These are phyloP conservation scores for Blumeria graminis DNA, from an alignment of 2,329 filamentous ascomycete species.

Conservation along the genomic window DNA sequence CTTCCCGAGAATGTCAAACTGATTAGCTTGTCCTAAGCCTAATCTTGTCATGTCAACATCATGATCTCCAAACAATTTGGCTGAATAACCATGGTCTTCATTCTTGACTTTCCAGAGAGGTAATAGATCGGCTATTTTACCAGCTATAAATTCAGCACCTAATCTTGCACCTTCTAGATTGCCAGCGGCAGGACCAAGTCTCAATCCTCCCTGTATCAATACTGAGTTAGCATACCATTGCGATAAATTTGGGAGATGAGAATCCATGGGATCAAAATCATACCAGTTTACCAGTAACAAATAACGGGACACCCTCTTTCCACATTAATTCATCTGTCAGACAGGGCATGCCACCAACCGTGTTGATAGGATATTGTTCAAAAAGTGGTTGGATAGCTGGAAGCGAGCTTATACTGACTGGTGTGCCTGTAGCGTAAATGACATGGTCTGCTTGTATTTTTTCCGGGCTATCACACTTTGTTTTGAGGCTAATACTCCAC, in stretches of 20 bases:
- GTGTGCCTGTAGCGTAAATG: slow-evolving; percentile 38
- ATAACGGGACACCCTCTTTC: slow-evolving; percentile 47
- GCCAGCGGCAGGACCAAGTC: slow-evolving; percentile 45
- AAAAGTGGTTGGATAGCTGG: slow-evolving; percentile 36
- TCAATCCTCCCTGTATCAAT: slow-evolving; percentile 25
- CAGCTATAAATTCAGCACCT: slow-evolving; percentile 38
- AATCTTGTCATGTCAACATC: slow-evolving; percentile 9
- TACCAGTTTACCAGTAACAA: slow-evolving; percentile 38
- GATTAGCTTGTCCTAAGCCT: slow-evolving; percentile 9
- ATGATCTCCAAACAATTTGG: background rate
- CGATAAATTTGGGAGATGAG: background rate
- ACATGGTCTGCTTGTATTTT: slow-evolving; percentile 22
- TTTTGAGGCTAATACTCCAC: slow-evolving; percentile 20
- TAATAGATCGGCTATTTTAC: slow-evolving; percentile 7
- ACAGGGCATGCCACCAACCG: slow-evolving; percentile 42
- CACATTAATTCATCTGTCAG: slow-evolving; percentile 57
- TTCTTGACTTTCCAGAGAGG: background rate
- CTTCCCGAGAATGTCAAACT: slow-evolving; percentile 5
- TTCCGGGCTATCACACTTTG: slow-evolving; percentile 22
- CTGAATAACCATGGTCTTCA: too few species aligned
- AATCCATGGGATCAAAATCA: background rate
- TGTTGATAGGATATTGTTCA: slow-evolving; percentile 33
- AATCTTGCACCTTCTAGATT: slow-evolving; percentile 52
- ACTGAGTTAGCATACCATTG: background rate
- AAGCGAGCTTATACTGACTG: slow-evolving; percentile 34